Evolutionary conservation across 768 basidiomycete genomes (phyloP), one percentile per base, ranked within the genome.

Genomic region (Russula sp.): DNA sequence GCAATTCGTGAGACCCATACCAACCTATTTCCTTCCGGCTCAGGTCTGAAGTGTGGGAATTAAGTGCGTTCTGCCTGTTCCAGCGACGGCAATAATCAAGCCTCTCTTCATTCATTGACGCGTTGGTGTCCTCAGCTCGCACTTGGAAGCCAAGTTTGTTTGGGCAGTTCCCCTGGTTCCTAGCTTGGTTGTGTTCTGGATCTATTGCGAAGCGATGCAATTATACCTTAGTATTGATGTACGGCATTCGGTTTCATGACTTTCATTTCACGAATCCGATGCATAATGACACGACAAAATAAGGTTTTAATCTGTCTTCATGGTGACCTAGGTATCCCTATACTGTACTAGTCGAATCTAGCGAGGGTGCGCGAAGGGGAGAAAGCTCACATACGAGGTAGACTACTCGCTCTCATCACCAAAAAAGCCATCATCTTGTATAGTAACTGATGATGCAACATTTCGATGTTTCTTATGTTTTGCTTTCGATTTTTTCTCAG

Each of bases 21-120:
- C 20, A 20, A 39, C 47, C 73, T 1, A 76, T 77, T 35, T 70
- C 69, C 16, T 63, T 82, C 34, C 70, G 75, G 3, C 68, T 83
- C 8, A 73, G 75, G 57, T 74, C 75, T 7, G 45, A 58, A 42
- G 14, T 29, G 25, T 29, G 25, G 25, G 25, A 29, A 2, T 29
- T 29, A 3, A 29, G 25, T 29, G 25, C 25, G 3, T 29, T 29
- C 1, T 29, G 25, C 25, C 2, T 3, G 22, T n/a, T 43, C 45
- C 5, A 16, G 16, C 36, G 22, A 39, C 22, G 7, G 16, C 22
- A 38, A 39, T 55, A 71, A 67, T 29, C 68, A 65, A 16, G 67
- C 66, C 36, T 63, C 58, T 3, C 69, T 68, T 46, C n/a, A 36
- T 36, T 20, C 35, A 50, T 69, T n/a, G 51, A 60, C 7, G 16